A percentile compares a stretch with the other conserved stretches of the same genome.
These are phyloP conservation scores for Priceomyces carsonii DNA, from an alignment of 805 yeast species.

Conservation along the genomic window DNA sequence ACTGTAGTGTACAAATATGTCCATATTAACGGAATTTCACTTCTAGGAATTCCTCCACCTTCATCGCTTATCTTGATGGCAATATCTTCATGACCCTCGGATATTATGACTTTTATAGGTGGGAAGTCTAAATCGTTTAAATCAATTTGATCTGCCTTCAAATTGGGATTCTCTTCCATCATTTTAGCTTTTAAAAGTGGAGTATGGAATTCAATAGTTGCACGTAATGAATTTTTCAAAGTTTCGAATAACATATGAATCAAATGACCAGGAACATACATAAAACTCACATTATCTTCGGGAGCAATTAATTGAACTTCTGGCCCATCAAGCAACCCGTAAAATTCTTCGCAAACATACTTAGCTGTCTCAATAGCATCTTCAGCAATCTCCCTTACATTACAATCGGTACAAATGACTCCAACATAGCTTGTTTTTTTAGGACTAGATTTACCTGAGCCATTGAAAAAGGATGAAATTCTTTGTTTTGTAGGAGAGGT, in stretches of 20 bases:
- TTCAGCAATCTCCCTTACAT: conserved; percentile 77
- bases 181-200: conserved; percentile 43
- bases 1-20: conserved; percentile 90
- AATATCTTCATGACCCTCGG: conserved; percentile 87
- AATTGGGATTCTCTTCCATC: conserved; percentile 43
- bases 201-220: conserved; percentile 81
- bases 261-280: conserved; percentile 92
- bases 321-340: conserved; percentile 85
- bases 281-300: conserved; percentile 67
- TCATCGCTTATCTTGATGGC: conserved; percentile 89
- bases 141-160: conserved; percentile 37
- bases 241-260: conserved; percentile 91
- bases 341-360: conserved; percentile 88
- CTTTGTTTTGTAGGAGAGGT: conserved; percentile 41
- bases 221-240: conserved; percentile 81
- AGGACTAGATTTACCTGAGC: conserved; percentile 15
- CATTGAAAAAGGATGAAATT: conserved; percentile 36
- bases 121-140: conserved; percentile 73
- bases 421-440: conserved; percentile 71
- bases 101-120: conserved; percentile 81
- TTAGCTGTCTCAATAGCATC: conserved; percentile 91
- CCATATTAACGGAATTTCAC: conserved; percentile 85
- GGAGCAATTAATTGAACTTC: conserved; percentile 77
- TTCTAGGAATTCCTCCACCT: conserved; percentile 90
- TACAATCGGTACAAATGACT: conserved; percentile 82